Conservation (phyloP, 2,329 filamentous ascomycete genomes). For the Pseudopyrenochaeta lycopersici region DNA sequence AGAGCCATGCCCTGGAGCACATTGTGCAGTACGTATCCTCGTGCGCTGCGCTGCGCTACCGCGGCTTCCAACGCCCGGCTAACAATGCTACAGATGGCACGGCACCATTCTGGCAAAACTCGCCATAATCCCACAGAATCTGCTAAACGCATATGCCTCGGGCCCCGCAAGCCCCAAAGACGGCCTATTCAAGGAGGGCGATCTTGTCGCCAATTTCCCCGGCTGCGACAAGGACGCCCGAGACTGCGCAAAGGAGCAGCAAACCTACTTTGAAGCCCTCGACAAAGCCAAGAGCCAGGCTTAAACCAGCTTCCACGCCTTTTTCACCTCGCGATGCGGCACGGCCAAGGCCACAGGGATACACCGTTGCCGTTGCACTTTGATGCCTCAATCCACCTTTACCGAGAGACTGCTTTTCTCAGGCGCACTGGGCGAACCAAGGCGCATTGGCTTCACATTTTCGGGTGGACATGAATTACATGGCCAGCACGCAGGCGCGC, state of each 20-base stretch:
- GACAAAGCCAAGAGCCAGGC: conserved; percentile 26
- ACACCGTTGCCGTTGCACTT: no score
- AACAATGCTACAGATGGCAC: conserved; percentile 80
- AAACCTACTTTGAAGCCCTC: conserved; percentile 55
- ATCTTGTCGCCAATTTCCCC: conserved; percentile 82
- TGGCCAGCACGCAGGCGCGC: no score
- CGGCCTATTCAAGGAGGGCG: conserved; percentile 79
- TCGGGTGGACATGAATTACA: no score
- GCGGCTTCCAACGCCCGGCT: conserved; percentile 2
- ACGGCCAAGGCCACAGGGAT: no score
- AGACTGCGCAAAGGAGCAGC: conserved; percentile 77
- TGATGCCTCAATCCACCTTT: no score
- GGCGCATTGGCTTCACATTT: no score
- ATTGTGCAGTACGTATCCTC: conserved; percentile 58
- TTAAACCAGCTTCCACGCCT: background rate
- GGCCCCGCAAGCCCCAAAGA: conserved; percentile 45
- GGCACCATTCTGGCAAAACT: conserved; percentile 92
- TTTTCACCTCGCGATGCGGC: no score
- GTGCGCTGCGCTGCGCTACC: no score
- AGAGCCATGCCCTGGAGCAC: conserved; percentile 83
- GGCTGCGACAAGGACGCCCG: conserved; percentile 70
- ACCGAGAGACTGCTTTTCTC: no score
- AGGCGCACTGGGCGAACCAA: no score
- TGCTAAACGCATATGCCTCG: conserved; percentile 78
- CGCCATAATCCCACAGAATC: conserved; percentile 85